Percentiles rank a stretch among this genome's conserved stretches.
Conservation (phyloP, 2,329 filamentous ascomycete genomes). For the Fusarium sambucinum region DNA sequence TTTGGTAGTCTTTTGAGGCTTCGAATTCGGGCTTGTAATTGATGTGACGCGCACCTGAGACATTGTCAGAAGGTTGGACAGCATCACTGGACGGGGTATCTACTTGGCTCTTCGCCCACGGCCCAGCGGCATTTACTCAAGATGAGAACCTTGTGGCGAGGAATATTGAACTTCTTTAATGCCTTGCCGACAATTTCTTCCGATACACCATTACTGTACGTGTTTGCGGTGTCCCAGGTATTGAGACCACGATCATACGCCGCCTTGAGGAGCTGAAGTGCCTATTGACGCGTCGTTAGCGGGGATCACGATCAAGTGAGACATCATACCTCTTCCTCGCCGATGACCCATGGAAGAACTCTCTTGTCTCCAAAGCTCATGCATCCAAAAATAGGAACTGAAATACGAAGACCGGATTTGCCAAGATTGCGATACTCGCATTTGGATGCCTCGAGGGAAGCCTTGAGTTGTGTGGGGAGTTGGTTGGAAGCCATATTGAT, state of each 20-base stretch:
- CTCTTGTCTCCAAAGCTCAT: slow-evolving; percentile 38
- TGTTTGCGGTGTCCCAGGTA: slow-evolving; percentile 36
- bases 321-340: slow-evolving; percentile 17
- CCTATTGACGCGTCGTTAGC: not conserved
- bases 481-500: slow-evolving; percentile 16
- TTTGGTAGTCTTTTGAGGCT: slow-evolving; percentile 40
- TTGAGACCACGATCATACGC: slow-evolving; percentile 39
- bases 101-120: slow-evolving; percentile 35
- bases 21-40: slow-evolving; percentile 23
- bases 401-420: slow-evolving; percentile 24
- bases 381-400: slow-evolving; percentile 27
- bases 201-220: slow-evolving; percentile 25
- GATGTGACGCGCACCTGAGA: slow-evolving; percentile 16
- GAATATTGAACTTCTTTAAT: slow-evolving; percentile 31
- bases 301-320: rapidly evolving
- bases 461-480: slow-evolving; percentile 24
- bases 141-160: slow-evolving; percentile 34
- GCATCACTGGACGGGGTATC: rapidly evolving
- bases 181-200: slow-evolving; percentile 39
- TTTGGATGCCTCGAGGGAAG: slow-evolving; percentile 27
- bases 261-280: slow-evolving; percentile 29
- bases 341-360: slow-evolving; percentile 31
- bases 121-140: slow-evolving; percentile 37
- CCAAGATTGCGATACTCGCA: slow-evolving; percentile 37
- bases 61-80: not conserved